These are phyloP conservation scores for Saccharomyces pastorianus DNA, from an alignment of 1,139 yeast species.

Conservation along the genomic window DNA sequence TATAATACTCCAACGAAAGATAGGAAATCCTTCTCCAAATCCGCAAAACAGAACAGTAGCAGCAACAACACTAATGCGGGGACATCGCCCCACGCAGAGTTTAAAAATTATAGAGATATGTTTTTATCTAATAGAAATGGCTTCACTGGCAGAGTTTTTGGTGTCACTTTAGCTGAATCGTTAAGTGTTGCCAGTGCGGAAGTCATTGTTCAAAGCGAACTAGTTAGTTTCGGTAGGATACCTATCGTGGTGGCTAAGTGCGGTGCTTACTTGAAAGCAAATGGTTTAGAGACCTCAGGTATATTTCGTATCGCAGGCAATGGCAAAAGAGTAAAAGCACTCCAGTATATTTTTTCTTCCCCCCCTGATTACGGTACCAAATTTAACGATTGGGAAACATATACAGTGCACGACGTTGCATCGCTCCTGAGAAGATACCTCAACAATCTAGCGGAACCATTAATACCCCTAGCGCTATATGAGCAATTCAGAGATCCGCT, in stretches of 20 bases:
- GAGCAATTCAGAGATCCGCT: constrained; percentile 77
- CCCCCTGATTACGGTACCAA: constrained; percentile 88
- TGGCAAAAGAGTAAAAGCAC: constrained; percentile 75
- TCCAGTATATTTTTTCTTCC: constrained; percentile 73
- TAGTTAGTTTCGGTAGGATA: constrained; percentile 31
- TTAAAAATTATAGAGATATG: constrained; percentile 24
- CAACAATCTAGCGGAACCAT: constrained; percentile 85
- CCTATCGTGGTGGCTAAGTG: constrained; percentile 81
- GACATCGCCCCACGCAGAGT: constrained; percentile 9
- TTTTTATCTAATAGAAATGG: constrained; percentile 28
- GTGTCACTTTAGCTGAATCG: constrained; percentile 70
- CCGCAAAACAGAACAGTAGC: constrained; percentile 3
- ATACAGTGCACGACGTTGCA: constrained; percentile 97
- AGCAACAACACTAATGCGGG: neutral
- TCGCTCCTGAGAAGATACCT: constrained; percentile 77
- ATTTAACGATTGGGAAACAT: constrained; percentile 71
- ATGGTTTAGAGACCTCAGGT: constrained; percentile 76
- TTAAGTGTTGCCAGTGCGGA: constrained; percentile 52
- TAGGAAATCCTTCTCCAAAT: neutral
- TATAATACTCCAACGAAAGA: constrained; percentile 4
- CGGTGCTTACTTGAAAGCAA: constrained; percentile 73
- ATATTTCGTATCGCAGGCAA: constrained; percentile 92
- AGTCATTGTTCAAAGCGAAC: constrained; percentile 32
- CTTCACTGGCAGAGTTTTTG: constrained; percentile 53
- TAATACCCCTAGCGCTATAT: constrained; percentile 72